Percentiles rank a stretch among this genome's conserved stretches.
phyloP scores from a whole-genome alignment of 176 grass and related monocot genomes.

The Oryza longistaminata region DNA sequence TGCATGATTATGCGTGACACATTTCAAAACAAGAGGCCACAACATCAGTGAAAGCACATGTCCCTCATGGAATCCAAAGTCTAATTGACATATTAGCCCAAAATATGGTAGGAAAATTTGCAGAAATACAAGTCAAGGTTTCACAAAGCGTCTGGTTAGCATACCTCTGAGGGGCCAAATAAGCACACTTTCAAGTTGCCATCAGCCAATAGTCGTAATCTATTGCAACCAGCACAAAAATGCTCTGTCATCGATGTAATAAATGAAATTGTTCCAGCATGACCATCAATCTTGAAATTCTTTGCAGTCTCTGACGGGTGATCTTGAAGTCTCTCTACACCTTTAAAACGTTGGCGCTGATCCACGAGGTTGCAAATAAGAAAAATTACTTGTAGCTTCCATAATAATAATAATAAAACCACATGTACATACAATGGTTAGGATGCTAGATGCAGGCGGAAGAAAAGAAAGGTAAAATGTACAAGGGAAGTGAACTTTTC shows the following conservation, averaged over 20 bases:
- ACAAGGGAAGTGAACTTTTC: constrained; percentile 20
- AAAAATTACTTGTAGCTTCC: constrained; percentile 21
- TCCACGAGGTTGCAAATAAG: constrained; percentile 28
- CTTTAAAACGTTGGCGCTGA: constrained; percentile 64
- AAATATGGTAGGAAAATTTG: constrained; percentile 2
- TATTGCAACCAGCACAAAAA: constrained; percentile 96
- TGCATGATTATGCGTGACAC: background rate
- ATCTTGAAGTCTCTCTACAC: constrained; percentile 82
- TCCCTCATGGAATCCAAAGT: background rate
- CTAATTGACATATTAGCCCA: background rate
- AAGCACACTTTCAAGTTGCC: constrained; percentile 98
- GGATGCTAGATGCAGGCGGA: constrained; percentile 8
- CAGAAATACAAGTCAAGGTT: background rate
- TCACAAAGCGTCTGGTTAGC: background rate
- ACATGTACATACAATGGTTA: background rate
- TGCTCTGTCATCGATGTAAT: constrained; percentile 99
- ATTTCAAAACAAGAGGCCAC: background rate
- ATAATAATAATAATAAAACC: constrained; percentile 16
- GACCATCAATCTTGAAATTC: constrained; percentile 84
- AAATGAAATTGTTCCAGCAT: constrained; percentile 90
- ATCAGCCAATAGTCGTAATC: constrained; percentile 84
- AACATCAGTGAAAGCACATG: background rate
- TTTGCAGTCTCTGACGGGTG: constrained; percentile 92
- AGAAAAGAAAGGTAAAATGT: background rate
- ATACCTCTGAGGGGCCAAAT: constrained; percentile 97